These are phyloP conservation scores for Alternaria hordeiaustralica DNA, from an alignment of 2,329 filamentous ascomycete genomes.

Conservation along the genomic window DNA sequence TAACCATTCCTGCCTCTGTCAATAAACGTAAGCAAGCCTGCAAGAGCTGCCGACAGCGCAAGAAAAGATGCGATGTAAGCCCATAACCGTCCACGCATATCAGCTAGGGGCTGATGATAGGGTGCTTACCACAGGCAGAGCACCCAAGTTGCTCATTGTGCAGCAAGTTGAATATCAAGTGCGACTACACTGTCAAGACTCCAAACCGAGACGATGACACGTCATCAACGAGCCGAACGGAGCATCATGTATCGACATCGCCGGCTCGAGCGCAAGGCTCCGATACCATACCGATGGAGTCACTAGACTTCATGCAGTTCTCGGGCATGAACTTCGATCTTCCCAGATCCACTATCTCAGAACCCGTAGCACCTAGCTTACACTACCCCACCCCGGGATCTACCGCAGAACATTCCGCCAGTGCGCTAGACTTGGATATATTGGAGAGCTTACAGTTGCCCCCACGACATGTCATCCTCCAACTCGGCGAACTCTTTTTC, in stretches of 20 bases:
- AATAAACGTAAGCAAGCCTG: conserved; percentile 45
- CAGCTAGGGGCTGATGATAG: conserved; percentile 12
- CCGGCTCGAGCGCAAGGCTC: background rate
- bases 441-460: conserved; percentile 21
- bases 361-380: background rate
- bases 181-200: conserved; percentile 25
- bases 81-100: background rate
- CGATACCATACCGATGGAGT: background rate
- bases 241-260: background rate
- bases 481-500: conserved; percentile 38
- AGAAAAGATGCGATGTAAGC: conserved; percentile 42
- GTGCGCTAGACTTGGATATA: conserved; percentile 5
- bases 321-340: conserved; percentile 19
- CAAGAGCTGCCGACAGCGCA: conserved; percentile 41
- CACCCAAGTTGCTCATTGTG: conserved; percentile 33
- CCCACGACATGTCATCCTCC: conserved; percentile 15
- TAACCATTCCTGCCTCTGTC: conserved; percentile 32
- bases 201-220: background rate
- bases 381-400: conserved; percentile 1
- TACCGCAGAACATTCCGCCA: background rate
- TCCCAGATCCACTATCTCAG: background rate
- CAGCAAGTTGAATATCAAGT: conserved; percentile 30
- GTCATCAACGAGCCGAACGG: background rate
- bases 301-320: conserved; percentile 12
- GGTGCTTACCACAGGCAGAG: conserved; percentile 22